phyloP scores from a whole-genome alignment of 148 eudicot genomes.

The Tetragonia tetragonoides region DNA sequence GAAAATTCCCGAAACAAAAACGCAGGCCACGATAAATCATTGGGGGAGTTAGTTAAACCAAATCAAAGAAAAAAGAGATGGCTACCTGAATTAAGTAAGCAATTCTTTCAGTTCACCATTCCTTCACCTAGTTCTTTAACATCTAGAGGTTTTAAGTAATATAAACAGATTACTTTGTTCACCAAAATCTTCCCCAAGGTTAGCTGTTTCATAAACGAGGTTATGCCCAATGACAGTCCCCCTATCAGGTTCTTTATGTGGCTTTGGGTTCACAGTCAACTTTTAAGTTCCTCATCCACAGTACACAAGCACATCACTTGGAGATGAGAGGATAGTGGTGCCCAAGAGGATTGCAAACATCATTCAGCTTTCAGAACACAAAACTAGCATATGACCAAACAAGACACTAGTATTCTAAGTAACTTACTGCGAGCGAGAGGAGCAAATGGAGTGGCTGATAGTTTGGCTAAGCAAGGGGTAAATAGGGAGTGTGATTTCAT shows the following conservation, averaged over 20 bases:
- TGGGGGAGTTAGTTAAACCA: neutral
- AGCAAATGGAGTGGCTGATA: no score
- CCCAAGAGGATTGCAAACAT: neutral
- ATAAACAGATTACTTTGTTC: neutral
- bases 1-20: neutral
- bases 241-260: neutral
- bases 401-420: neutral
- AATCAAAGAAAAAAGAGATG: neutral
- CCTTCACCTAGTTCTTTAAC: neutral
- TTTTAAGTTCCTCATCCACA: neutral
- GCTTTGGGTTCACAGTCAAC: neutral
- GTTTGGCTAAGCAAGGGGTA: no score
- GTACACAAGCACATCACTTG: neutral
- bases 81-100: neutral
- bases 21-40: neutral
- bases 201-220: neutral
- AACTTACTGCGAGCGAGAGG: constrained; percentile 85
- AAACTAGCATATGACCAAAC: neutral
- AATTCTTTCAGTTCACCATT: neutral
- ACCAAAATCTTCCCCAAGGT: neutral
- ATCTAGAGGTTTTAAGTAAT: neutral
- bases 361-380: neutral
- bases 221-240: neutral
- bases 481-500: no score
- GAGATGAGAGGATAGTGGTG: neutral